Evolutionary conservation across 2,329 filamentous ascomycete species (phyloP).

Genomic region (Aspergillus brunneoviolaceus): DNA sequence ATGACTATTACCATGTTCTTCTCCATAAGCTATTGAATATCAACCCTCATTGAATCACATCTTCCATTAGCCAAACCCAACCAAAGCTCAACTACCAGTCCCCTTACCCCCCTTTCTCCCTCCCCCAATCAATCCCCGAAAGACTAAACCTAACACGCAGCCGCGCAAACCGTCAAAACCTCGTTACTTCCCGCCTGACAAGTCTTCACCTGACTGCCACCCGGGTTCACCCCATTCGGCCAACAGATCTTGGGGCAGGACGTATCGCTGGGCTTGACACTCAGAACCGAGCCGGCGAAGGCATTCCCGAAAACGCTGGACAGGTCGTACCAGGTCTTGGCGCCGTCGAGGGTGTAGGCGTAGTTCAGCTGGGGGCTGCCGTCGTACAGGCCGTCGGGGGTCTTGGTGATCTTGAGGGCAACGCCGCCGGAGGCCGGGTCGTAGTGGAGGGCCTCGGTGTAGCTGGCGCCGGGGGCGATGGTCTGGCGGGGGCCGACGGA

Average conservation of each 20-base stretch:
- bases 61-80: background rate
- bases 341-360: conserved; percentile 42
- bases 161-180: conserved; percentile 33
- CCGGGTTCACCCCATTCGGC: conserved; percentile 30
- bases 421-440: conserved; percentile 43
- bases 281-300: conserved; percentile 33
- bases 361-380: conserved; percentile 41
- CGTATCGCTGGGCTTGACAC: conserved; percentile 25
- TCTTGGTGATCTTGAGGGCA: conserved; percentile 43
- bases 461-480: conserved; percentile 33
- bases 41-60: too few relatives aligned
- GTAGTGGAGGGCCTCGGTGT: conserved; percentile 37
- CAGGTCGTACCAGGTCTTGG: conserved; percentile 44
- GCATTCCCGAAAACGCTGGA: conserved; percentile 45
- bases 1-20: too few relatives aligned
- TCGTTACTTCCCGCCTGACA: conserved; percentile 29
- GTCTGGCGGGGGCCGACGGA: conserved; percentile 31
- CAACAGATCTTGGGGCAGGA: conserved; percentile 33
- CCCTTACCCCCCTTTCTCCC: too few relatives aligned
- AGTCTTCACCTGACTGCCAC: conserved; percentile 32
- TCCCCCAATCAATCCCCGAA: background rate
- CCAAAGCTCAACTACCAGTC: background rate
- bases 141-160: conserved; percentile 20
- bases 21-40: too few relatives aligned
- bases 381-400: conserved; percentile 36